These are phyloP conservation scores for Geotrichum europaeum DNA, from an alignment of 1,139 yeast genomes.

Conservation along the genomic window DNA sequence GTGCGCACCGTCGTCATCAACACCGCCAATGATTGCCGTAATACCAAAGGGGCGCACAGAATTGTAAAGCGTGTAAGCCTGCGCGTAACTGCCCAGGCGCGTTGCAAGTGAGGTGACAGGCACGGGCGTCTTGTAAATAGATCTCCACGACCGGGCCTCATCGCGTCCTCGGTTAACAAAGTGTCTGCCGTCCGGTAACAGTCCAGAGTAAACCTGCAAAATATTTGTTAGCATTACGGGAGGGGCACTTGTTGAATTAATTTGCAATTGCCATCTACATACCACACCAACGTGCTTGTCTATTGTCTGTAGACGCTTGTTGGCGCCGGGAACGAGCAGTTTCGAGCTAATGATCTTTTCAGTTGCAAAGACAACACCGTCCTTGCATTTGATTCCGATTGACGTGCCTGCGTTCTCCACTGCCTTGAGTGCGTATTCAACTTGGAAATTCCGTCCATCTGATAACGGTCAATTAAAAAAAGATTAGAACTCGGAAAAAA, in stretches of 20 bases:
- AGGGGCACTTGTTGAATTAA: not conserved
- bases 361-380: slow-evolving; percentile 93
- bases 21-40: slow-evolving; percentile 87
- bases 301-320: slow-evolving; percentile 83
- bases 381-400: slow-evolving; percentile 84
- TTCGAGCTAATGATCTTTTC: slow-evolving; percentile 87
- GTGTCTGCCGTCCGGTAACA: slow-evolving; percentile 94
- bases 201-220: slow-evolving; percentile 62
- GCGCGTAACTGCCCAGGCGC: slow-evolving; percentile 86
- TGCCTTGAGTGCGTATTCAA: slow-evolving; percentile 95
- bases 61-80: slow-evolving; percentile 91
- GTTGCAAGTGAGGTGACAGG: slow-evolving; percentile 79
- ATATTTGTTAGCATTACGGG: not conserved
- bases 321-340: slow-evolving; percentile 80
- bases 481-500: not conserved
- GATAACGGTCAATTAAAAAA: slow-evolving; percentile 56
- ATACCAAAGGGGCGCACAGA: slow-evolving; percentile 98
- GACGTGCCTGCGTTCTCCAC: slow-evolving; percentile 97
- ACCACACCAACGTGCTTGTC: slow-evolving; percentile 93
- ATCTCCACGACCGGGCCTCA: slow-evolving; percentile 77
- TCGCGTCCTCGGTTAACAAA: slow-evolving; percentile 89
- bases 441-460: slow-evolving; percentile 98
- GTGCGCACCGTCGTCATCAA: slow-evolving; percentile 80
- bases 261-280: slow-evolving; percentile 15
- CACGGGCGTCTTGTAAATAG: slow-evolving; percentile 68